Evolutionary conservation across 1,284 basidiomycete species (phyloP), one percentile per base, ranked within the genome.

Genomic region (Ustilago curta): DNA sequence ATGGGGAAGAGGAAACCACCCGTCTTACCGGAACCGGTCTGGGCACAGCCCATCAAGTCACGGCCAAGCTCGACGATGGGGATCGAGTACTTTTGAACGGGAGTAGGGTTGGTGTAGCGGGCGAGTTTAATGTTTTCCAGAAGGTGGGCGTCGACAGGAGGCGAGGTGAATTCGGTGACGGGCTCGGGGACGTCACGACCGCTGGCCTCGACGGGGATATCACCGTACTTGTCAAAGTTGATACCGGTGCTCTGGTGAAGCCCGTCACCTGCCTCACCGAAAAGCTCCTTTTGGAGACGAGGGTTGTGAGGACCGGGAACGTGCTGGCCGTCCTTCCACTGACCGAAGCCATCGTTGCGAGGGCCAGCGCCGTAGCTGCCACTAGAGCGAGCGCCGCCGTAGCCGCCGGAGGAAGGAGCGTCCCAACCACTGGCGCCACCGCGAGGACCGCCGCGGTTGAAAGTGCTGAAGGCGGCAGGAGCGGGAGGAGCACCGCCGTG

Each of bases 141-240:
- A 31, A 99, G 90, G 84, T 96, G 92, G 47, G 92, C 90, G 87
- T 99, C 94, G 83, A 99, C 88, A 74, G 95, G 95, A 52, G 95
- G 92, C 83, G 89, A 90, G 61, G 91, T 92, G 88, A 99, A 99
- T 64, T 91, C 89, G 75, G 86, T 90, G 78, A 98, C 90, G 54
- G 96, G 94, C 59, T 98, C 96, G 71, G 97, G 97, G 25, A 97
- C 95, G 78, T 92, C 93, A 69, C 91, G 90, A 78, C 97, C 97
- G 53, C 95, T 97, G 45, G 95, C 96, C 88, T 99, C 97, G 80
- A 99, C 95, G 75, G 97, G 97, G 84, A 99, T 99, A 86, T 99
- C 96, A 86, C 97, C 95, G 86, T 99, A 99, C 87, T 97, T 97
- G 88, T 99, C 97, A 84, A 99, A 99, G 88, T 99, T 99, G 88